Evolutionary conservation across 176 grass and related monocot genomes (phyloP).

Genomic region (Canna indica): DNA sequence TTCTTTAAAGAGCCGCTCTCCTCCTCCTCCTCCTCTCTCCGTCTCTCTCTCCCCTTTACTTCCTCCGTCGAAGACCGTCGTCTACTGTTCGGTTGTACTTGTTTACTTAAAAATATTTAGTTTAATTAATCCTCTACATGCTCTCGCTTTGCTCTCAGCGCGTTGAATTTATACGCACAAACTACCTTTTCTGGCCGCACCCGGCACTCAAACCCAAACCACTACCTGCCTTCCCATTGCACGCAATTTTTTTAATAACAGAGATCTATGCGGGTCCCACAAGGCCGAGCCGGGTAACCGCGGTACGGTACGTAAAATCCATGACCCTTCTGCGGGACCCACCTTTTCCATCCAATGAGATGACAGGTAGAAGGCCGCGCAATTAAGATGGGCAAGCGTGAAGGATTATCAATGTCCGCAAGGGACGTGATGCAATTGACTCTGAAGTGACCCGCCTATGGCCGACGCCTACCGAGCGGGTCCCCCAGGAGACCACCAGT

Average conservation of each 20-base stretch:
- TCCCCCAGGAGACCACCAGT: background rate
- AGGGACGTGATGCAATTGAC: background rate
- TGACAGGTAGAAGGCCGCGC: background rate
- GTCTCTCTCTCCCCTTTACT: background rate
- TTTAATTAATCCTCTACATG: background rate
- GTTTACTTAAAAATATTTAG: background rate
- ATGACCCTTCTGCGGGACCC: background rate
- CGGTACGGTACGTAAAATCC: too few species aligned
- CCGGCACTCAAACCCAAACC: too few species aligned
- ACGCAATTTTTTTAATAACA: too few species aligned
- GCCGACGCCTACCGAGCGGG: background rate
- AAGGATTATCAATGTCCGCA: background rate
- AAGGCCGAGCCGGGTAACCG: too few species aligned
- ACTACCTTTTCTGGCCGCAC: too few species aligned
- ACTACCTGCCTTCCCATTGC: too few species aligned
- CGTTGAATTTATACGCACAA: background rate
- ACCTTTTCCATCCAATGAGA: background rate
- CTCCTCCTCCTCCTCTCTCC: background rate
- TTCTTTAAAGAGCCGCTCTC: background rate
- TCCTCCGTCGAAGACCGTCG: background rate
- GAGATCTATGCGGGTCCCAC: too few species aligned
- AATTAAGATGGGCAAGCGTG: background rate
- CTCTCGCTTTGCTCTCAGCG: background rate
- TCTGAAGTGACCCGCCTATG: background rate
- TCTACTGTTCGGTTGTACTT: background rate